Percentiles rank a stretch among this genome's conserved stretches.
Conservation (phyloP, 2,329 filamentous ascomycete species). For the Zymoseptoria pseudotritici region DNA sequence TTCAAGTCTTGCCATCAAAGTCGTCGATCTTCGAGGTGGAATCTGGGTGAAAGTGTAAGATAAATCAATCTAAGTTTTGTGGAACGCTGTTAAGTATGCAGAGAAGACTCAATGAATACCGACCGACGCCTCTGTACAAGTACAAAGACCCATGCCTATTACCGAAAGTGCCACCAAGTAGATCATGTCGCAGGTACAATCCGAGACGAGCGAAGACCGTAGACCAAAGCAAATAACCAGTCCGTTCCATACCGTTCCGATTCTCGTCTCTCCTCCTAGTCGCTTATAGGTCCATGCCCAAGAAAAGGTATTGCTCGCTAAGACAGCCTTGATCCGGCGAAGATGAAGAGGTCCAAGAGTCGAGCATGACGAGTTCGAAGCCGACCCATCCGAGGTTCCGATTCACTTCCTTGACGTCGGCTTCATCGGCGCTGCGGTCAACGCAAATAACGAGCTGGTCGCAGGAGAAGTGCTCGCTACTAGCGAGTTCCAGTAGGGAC, state of each 20-base stretch:
- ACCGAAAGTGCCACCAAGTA: background rate
- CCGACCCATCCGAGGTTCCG: conserved; percentile 90
- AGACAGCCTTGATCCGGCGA: conserved; percentile 51
- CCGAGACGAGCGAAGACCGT: background rate
- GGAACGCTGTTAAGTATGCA: background rate
- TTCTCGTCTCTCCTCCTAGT: background rate
- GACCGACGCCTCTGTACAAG: background rate
- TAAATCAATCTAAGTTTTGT: background rate
- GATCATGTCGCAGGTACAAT: background rate
- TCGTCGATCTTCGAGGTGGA: background rate
- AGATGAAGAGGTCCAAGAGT: conserved; percentile 52
- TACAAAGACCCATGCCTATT: background rate
- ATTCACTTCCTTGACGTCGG: conserved; percentile 59
- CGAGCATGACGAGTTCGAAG: conserved; percentile 74
- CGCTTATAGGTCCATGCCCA: conserved; percentile 73
- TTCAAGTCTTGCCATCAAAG: no score
- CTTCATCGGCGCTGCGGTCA: conserved; percentile 61
- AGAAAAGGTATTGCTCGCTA: conserved; percentile 75
- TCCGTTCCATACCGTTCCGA: no score
- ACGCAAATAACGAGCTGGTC: conserved; percentile 72
- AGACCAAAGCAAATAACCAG: background rate
- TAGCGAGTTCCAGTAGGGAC: conserved; percentile 81
- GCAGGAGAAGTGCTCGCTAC: conserved; percentile 63
- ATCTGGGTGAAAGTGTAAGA: background rate
- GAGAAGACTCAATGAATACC: background rate